phyloP scores from a whole-genome alignment of 768 basidiomycete species.

The Heimioporus sp. region DNA sequence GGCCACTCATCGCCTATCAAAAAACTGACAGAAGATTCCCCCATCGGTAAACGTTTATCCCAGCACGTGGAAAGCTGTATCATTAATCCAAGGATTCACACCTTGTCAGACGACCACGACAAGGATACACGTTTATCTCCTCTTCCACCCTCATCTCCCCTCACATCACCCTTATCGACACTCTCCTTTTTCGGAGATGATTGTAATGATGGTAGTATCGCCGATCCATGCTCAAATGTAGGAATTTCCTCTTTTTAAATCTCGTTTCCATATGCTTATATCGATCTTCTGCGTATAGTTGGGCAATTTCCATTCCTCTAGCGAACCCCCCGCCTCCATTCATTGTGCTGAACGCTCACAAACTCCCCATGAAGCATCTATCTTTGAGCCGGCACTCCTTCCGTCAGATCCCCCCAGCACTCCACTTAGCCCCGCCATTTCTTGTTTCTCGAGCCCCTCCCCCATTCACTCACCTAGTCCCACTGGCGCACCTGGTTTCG shows the following conservation, averaged over 20 bases:
- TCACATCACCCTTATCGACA: constrained; percentile 41
- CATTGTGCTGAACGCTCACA: constrained; percentile 7
- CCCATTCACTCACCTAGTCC: neutral
- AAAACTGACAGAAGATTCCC: constrained; percentile 1
- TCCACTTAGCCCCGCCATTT: neutral
- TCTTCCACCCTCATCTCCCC: constrained; percentile 43
- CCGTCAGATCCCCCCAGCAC: neutral
- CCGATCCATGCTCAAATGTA: constrained; percentile 29
- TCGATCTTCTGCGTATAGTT: constrained; percentile 12
- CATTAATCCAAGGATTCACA: neutral
- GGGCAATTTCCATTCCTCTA: constrained; percentile 1
- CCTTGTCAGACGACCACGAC: constrained; percentile 7
- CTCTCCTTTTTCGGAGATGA: constrained; percentile 34
- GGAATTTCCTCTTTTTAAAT: constrained; percentile 14
- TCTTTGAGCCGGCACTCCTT: neutral
- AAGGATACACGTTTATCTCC: constrained; percentile 22
- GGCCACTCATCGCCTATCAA: constrained; percentile 26
- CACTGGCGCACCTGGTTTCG: neutral
- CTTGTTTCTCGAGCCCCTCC: neutral
- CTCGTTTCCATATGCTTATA: neutral
- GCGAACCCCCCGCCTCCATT: constrained; percentile 10
- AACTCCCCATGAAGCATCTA: neutral
- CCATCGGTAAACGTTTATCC: constrained; percentile 1
- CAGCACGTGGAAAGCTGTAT: constrained; percentile 1
- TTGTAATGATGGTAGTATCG: constrained; percentile 4